phyloP scores from a whole-genome alignment of 2,329 filamentous ascomycete species.

The Pyrenochaeta sp. region DNA sequence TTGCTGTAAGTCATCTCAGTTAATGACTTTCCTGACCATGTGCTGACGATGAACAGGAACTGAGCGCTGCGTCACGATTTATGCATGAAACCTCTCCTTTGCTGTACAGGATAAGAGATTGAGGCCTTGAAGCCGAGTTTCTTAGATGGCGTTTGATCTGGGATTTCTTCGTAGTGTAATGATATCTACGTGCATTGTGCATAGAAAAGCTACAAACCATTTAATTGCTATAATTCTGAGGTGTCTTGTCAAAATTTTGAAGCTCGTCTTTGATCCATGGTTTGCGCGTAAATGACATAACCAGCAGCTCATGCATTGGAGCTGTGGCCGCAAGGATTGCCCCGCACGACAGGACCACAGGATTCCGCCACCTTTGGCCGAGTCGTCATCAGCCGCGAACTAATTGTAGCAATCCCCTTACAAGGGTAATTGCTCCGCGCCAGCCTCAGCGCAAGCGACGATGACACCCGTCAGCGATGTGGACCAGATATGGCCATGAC shows the following conservation, averaged over 20 bases:
- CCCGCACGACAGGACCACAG: constrained; percentile 4
- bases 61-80: constrained; percentile 26
- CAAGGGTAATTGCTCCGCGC: constrained; percentile 1
- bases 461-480: constrained; percentile 6
- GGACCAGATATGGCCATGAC: constrained; percentile 21
- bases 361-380: constrained; percentile 33
- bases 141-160: constrained; percentile 35
- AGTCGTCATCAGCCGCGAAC: constrained; percentile 26
- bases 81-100: constrained; percentile 26
- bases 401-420: constrained; percentile 16
- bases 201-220: constrained; percentile 22
- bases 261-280: no score
- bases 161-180: constrained; percentile 34
- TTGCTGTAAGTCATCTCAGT: constrained; percentile 54
- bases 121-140: constrained; percentile 11
- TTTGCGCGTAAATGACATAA: not conserved
- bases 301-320: constrained; percentile 10
- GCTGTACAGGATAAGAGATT: constrained; percentile 22
- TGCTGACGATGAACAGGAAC: constrained; percentile 41
- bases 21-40: not conserved
- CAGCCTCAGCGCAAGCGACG: constrained; percentile 5
- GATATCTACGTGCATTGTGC: constrained; percentile 24
- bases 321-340: constrained; percentile 16
- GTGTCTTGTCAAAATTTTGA: not conserved
- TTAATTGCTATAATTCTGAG: not conserved